Conservation (phyloP, 2,329 filamentous ascomycete species). For the Fusarium torulosum region DNA sequence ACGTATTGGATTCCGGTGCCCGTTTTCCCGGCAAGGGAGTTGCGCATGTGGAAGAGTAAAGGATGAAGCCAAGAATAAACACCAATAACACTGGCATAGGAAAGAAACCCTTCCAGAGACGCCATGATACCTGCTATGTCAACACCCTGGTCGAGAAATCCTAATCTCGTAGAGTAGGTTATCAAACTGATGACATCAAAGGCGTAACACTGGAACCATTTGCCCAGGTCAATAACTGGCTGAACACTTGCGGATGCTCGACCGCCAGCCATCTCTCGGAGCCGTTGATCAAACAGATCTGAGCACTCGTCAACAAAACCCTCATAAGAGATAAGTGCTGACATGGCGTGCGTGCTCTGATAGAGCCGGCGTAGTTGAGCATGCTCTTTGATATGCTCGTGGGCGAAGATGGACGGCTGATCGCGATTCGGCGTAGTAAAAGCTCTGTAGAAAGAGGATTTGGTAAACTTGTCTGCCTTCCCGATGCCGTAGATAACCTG, state of each 20-base stretch:
- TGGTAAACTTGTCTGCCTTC: constrained; percentile 48
- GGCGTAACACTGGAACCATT: constrained; percentile 56
- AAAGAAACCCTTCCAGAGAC: constrained; percentile 42
- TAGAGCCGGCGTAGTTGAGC: constrained; percentile 47
- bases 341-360: constrained; percentile 52
- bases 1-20: constrained; percentile 34
- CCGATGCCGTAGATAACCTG: constrained; percentile 53
- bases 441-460: constrained; percentile 52
- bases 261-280: constrained; percentile 42
- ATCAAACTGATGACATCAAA: constrained; percentile 57
- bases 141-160: constrained; percentile 53
- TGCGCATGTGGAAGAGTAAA: constrained; percentile 34
- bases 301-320: constrained; percentile 51
- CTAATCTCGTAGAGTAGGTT: constrained; percentile 52
- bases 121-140: constrained; percentile 50
- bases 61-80: constrained; percentile 38
- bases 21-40: constrained; percentile 39
- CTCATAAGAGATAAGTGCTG: constrained; percentile 52
- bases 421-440: constrained; percentile 43
- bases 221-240: constrained; percentile 47
- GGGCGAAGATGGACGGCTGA: constrained; percentile 47
- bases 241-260: constrained; percentile 10
- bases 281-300: constrained; percentile 46
- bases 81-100: constrained; percentile 46
- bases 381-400: constrained; percentile 47